Percentiles rank a stretch among this genome's conserved stretches.
Evolutionary conservation across 2,329 filamentous ascomycete species (phyloP).

Genomic region (Alternaria rosae): DNA sequence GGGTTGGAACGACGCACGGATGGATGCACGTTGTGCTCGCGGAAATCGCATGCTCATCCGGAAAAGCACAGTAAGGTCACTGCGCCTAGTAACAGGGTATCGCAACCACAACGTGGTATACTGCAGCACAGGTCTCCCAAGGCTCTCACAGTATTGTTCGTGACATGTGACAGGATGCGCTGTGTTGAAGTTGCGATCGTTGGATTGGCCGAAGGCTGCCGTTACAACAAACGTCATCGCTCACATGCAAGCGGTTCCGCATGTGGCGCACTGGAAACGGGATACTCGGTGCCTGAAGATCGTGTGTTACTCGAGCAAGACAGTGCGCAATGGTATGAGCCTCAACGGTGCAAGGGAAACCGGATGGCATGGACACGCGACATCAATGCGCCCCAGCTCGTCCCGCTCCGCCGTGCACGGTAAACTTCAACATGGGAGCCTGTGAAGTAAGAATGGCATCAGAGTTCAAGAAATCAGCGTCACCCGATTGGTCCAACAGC

Average conservation of each 20-base stretch:
- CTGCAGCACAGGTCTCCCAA: not conserved
- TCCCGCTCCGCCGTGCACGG: slow-evolving; percentile 7
- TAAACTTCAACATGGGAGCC: not conserved
- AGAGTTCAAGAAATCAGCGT: slow-evolving; percentile 13
- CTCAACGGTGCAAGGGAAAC: not conserved
- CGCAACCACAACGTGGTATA: slow-evolving; percentile 12
- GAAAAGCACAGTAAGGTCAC: slow-evolving; percentile 18
- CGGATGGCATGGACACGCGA: slow-evolving; percentile 10
- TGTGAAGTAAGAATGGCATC: slow-evolving; percentile 12
- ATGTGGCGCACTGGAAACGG: slow-evolving; percentile 13
- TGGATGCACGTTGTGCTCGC: slow-evolving; percentile 1
- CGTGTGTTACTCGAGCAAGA: not conserved
- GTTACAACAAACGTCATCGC: slow-evolving; percentile 19
- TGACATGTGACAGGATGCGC: slow-evolving; percentile 7
- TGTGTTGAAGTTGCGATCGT: slow-evolving; percentile 9
- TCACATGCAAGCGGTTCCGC: slow-evolving; percentile 17
- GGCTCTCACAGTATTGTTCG: not conserved
- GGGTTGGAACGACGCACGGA: slow-evolving; percentile 14
- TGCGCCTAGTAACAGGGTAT: not conserved
- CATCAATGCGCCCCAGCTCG: slow-evolving; percentile 7
- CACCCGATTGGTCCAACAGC: slow-evolving; percentile 24
- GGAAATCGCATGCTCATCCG: not conserved
- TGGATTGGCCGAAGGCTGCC: slow-evolving; percentile 6
- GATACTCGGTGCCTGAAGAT: slow-evolving; percentile 23
- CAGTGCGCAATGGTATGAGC: not conserved